A percentile compares a stretch with the other conserved stretches of the same genome.
These are phyloP conservation scores for Fusarium duplospermum DNA, from an alignment of 2,329 filamentous ascomycete genomes.

Conservation along the genomic window DNA sequence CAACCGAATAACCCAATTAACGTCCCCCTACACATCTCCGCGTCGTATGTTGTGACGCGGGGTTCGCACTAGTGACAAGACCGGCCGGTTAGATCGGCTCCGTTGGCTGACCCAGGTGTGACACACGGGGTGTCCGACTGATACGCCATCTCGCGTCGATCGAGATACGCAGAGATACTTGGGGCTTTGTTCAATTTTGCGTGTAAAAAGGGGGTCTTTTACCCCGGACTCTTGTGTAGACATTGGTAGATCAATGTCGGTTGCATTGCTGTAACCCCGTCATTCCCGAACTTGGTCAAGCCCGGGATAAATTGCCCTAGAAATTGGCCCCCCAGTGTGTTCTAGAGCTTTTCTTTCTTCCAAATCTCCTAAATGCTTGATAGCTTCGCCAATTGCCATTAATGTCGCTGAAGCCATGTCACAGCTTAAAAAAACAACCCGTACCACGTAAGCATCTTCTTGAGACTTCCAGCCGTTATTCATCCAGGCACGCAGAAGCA, in stretches of 20 bases:
- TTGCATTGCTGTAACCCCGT: background rate
- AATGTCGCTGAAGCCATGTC: background rate
- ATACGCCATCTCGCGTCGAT: conserved; percentile 4
- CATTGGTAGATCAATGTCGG: background rate
- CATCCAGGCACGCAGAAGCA: background rate
- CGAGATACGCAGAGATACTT: background rate
- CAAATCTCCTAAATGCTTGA: background rate
- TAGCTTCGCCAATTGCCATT: background rate
- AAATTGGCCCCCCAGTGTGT: background rate
- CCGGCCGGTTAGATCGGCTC: conserved; percentile 5
- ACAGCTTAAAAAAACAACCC: background rate
- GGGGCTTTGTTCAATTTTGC: background rate
- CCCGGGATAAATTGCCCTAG: background rate
- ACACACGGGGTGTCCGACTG: background rate
- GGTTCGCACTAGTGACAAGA: conserved; percentile 2
- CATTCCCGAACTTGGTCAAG: background rate
- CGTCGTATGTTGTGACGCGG: conserved; percentile 1
- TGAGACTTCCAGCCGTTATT: background rate
- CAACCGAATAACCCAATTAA: background rate
- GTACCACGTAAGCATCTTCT: background rate
- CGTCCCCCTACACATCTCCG: background rate
- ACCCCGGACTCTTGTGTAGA: background rate
- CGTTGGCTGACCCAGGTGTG: conserved; percentile 5
- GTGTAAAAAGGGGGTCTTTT: background rate
- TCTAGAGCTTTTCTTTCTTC: background rate